phyloP scores from a whole-genome alignment of 495 filamentous ascomycete species.

The Acidiella bohemica region DNA sequence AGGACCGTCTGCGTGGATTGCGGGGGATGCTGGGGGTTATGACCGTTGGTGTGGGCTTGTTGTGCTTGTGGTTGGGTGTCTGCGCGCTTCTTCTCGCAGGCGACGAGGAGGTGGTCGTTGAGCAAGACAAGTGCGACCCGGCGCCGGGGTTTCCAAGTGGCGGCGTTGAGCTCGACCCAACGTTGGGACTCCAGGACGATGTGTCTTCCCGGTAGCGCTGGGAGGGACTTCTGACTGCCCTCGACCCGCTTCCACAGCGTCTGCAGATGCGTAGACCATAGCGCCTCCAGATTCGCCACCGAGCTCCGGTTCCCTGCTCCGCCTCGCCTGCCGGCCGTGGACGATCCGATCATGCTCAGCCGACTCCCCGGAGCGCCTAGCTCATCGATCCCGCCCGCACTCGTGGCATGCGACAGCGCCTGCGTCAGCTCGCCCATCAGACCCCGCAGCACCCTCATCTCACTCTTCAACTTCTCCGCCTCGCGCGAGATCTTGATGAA shows the following conservation, averaged over 20 bases:
- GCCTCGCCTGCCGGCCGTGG: slow-evolving; percentile 47
- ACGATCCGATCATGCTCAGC: slow-evolving; percentile 26
- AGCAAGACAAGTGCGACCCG: slow-evolving; percentile 80
- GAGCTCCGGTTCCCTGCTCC: slow-evolving; percentile 64
- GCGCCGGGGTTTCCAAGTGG: slow-evolving; percentile 81
- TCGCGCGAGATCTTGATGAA: slow-evolving; percentile 99
- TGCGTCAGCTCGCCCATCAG: slow-evolving; percentile 77
- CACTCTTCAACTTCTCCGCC: slow-evolving; percentile 89
- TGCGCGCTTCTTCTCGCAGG: slow-evolving; percentile 77
- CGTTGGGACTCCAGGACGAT: slow-evolving; percentile 76
- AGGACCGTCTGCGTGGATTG: slow-evolving; percentile 29
- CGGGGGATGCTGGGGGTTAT: not conserved
- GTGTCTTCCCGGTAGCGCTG: slow-evolving; percentile 79
- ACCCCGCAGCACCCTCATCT: slow-evolving; percentile 80
- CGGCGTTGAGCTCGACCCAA: slow-evolving; percentile 94
- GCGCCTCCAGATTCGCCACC: slow-evolving; percentile 88
- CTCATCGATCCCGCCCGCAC: slow-evolving; percentile 24
- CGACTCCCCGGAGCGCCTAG: slow-evolving; percentile 25
- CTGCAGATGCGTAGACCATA: slow-evolving; percentile 82
- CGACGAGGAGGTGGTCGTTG: slow-evolving; percentile 88
- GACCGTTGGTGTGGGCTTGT: slow-evolving; percentile 13
- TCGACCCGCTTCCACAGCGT: slow-evolving; percentile 90
- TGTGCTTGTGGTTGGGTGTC: slow-evolving; percentile 39
- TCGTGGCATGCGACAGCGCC: slow-evolving; percentile 57
- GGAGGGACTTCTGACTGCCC: slow-evolving; percentile 91